Evolutionary conservation across 1,284 basidiomycete genomes (phyloP).

Genomic region (Sphagnurus paluster): DNA sequence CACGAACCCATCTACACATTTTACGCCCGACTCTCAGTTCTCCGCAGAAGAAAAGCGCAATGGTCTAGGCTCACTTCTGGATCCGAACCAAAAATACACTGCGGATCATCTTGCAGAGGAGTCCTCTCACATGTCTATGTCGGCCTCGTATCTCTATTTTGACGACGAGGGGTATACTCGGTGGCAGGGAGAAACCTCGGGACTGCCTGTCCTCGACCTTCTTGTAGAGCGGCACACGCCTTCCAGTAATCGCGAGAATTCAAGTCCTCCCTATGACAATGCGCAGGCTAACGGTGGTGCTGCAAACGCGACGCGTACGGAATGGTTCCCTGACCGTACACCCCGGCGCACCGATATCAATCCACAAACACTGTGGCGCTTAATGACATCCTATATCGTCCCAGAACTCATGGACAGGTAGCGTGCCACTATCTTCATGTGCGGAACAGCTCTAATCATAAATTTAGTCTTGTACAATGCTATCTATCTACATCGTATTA

Average conservation of each 20-base stretch:
- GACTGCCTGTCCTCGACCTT: conserved; percentile 81
- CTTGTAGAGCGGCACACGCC: conserved; percentile 60
- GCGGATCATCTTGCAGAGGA: conserved; percentile 56
- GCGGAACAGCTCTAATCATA: conserved; percentile 16
- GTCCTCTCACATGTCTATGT: conserved; percentile 57
- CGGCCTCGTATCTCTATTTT: conserved; percentile 77
- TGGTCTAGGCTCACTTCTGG: conserved; percentile 41
- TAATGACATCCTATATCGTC: conserved; percentile 73
- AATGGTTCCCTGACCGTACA: conserved; percentile 81
- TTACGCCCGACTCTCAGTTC: conserved; percentile 44
- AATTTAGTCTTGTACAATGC: conserved; percentile 68
- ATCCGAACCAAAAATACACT: conserved; percentile 27
- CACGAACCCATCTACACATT: conserved; percentile 77
- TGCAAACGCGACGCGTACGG: conserved; percentile 32
- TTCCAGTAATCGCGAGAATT: conserved; percentile 23
- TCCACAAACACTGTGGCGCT: conserved; percentile 73
- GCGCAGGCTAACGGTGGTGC: conserved; percentile 14
- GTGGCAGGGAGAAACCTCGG: conserved; percentile 90
- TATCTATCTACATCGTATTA: conserved; percentile 90
- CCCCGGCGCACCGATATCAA: conserved; percentile 74
- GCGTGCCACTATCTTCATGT: conserved; percentile 15
- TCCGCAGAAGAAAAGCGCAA: conserved; percentile 38
- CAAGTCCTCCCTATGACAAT: conserved; percentile 10
- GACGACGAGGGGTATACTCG: conserved; percentile 82
- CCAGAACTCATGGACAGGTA: conserved; percentile 91